phyloP scores from a whole-genome alignment of 2,329 filamentous ascomycete genomes.

The Sporothrix brasiliensis region DNA sequence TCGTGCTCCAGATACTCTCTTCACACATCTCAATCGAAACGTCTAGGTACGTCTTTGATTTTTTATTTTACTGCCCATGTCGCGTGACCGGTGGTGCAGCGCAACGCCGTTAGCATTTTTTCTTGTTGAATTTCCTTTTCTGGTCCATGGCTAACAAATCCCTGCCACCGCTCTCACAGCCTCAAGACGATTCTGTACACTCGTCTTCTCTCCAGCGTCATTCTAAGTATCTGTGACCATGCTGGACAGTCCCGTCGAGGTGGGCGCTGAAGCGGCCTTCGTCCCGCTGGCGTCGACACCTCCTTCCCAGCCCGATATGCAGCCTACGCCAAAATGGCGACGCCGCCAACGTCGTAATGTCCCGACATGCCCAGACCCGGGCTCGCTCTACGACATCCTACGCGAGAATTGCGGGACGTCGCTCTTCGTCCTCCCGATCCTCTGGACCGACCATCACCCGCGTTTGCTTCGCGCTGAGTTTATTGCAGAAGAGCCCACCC shows the following conservation, averaged over 20 bases:
- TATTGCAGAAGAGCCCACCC: conserved; percentile 48
- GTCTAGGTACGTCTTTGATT: conserved; percentile 3
- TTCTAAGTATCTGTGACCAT: background rate
- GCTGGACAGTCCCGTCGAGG: background rate
- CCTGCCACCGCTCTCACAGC: background rate
- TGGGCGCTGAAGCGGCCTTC: background rate
- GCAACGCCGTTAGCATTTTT: background rate
- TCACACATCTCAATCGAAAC: background rate
- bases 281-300: background rate
- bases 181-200: background rate
- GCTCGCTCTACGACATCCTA: conserved; percentile 58
- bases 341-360: background rate
- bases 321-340: background rate
- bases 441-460: conserved; percentile 59
- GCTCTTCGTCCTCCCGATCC: conserved; percentile 57
- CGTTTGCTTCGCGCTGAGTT: conserved; percentile 54
- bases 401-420: conserved; percentile 52
- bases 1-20: background rate
- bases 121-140: background rate
- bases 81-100: background rate
- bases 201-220: background rate
- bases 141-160: conserved; percentile 2
- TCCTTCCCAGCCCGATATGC: background rate
- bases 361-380: conserved; percentile 46
- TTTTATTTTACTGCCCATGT: background rate